A percentile compares a stretch with the other conserved stretches of the same genome.
phyloP scores from a whole-genome alignment of 1,284 basidiomycete species.

The Sphaerobolus stellatus region DNA sequence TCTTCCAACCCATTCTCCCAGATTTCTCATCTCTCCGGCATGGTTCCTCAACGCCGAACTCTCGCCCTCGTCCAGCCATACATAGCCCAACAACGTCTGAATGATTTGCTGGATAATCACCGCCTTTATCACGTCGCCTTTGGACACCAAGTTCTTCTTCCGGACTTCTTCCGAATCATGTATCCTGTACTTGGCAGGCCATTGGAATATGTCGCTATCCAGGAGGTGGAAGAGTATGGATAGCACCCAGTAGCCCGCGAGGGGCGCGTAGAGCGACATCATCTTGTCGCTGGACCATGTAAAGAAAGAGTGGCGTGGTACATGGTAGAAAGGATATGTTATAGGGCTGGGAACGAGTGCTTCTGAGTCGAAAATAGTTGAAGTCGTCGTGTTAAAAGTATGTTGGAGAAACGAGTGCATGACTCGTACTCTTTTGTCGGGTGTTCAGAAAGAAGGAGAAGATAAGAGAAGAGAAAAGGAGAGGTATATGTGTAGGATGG shows the following conservation, averaged over 20 bases:
- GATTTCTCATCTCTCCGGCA: constrained; percentile 41
- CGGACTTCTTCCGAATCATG: constrained; percentile 86
- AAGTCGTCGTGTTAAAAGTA: too few species aligned
- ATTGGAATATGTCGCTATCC: constrained; percentile 73
- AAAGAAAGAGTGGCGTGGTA: constrained; percentile 52
- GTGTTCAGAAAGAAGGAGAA: too few species aligned
- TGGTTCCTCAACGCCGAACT: constrained; percentile 50
- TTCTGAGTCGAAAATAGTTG: constrained; percentile 14
- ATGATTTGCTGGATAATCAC: constrained; percentile 85
- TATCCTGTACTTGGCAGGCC: constrained; percentile 83
- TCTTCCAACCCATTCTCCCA: constrained; percentile 42
- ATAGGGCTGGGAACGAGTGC: constrained; percentile 19
- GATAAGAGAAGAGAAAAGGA: too few species aligned
- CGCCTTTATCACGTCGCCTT: constrained; percentile 68
- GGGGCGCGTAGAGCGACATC: constrained; percentile 72
- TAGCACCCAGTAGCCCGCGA: constrained; percentile 86
- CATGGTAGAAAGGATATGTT: constrained; percentile 62
- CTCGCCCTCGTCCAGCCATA: constrained; percentile 63
- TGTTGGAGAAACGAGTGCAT: too few species aligned
- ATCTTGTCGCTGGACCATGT: constrained; percentile 69
- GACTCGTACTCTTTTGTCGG: too few species aligned
- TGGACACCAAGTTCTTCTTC: constrained; percentile 74
- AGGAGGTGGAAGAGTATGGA: constrained; percentile 82
- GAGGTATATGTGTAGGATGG: too few species aligned
- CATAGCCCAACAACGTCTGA: constrained; percentile 76